phyloP scores from a whole-genome alignment of 2,329 filamentous ascomycete genomes.

The Claviceps arundinis region DNA sequence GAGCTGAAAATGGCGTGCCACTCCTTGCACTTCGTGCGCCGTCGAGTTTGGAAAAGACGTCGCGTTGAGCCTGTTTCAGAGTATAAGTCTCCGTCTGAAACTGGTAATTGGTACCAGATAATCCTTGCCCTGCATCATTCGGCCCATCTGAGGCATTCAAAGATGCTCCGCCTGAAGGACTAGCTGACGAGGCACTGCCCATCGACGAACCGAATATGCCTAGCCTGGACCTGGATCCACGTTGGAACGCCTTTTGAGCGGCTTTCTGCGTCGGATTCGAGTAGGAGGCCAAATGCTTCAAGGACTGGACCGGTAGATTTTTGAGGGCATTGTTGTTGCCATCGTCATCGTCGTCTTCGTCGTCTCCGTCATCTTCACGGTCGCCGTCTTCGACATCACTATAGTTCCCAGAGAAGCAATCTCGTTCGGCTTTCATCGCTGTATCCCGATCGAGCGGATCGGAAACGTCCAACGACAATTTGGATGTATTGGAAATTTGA shows the following conservation, averaged over 20 bases:
- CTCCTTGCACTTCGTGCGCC: not conserved
- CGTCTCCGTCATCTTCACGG: constrained; percentile 10
- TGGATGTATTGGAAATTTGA: constrained; percentile 13
- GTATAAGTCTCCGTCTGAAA: not conserved
- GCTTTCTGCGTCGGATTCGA: constrained; percentile 39
- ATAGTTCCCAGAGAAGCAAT: constrained; percentile 7
- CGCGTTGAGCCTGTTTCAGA: not conserved
- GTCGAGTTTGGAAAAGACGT: constrained; percentile 2
- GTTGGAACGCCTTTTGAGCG: constrained; percentile 33
- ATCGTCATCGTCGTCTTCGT: constrained; percentile 17
- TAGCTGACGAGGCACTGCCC: not conserved
- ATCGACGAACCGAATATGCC: constrained; percentile 4
- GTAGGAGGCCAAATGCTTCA: constrained; percentile 42
- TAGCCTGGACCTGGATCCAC: constrained; percentile 14
- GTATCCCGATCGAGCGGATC: constrained; percentile 6
- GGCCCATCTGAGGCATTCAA: not conserved
- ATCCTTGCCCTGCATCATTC: not conserved
- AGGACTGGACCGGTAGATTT: constrained; percentile 31
- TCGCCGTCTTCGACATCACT: constrained; percentile 15
- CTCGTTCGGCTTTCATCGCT: constrained; percentile 9
- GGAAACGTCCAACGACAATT: constrained; percentile 7
- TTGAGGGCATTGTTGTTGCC: constrained; percentile 19
- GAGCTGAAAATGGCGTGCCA: not conserved
- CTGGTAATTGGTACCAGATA: not conserved
- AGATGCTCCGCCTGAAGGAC: not conserved